Percentiles rank a stretch among this genome's conserved stretches.
phyloP scores from a whole-genome alignment of 73 alveolate genomes.

The Symbiodinium pilosum region DNA sequence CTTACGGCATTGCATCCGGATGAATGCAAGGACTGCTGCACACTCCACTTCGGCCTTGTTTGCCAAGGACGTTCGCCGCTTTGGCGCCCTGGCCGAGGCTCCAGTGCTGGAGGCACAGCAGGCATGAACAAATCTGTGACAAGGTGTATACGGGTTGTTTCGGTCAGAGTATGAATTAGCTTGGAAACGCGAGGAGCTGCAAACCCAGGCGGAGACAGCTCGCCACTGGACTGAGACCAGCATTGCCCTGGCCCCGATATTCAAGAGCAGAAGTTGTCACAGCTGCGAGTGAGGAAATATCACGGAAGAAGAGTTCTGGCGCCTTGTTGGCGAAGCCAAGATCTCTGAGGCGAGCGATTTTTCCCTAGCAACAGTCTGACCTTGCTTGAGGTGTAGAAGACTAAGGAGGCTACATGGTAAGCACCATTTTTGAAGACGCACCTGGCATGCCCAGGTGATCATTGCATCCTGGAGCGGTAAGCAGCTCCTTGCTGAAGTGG shows the following conservation, averaged over 20 bases:
- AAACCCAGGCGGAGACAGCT: background rate
- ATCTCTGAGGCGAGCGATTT: background rate
- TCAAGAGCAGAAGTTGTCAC: background rate
- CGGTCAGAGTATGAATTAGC: background rate
- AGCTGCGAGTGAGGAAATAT: background rate
- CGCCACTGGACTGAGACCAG: background rate
- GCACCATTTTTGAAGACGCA: background rate
- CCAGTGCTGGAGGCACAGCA: background rate
- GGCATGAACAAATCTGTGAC: background rate
- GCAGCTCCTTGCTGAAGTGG: constrained; percentile 31
- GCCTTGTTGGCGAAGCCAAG: constrained; percentile 3
- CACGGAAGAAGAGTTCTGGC: constrained; percentile 46
- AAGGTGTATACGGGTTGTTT: background rate
- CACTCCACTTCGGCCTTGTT: background rate
- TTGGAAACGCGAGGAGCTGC: background rate
- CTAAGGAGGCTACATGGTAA: background rate
- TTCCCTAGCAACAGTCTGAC: too few relatives aligned
- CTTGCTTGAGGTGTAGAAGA: too few relatives aligned
- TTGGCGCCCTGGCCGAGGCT: background rate
- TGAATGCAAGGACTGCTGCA: background rate
- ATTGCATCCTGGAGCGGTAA: constrained; percentile 72
- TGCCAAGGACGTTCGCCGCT: background rate
- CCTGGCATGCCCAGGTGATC: constrained; percentile 1
- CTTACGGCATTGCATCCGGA: too few relatives aligned
- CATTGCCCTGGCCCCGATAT: background rate